A percentile compares a stretch with the other conserved stretches of the same genome.
phyloP scores from a whole-genome alignment of 2,329 filamentous ascomycete genomes.

The Chaetothyriales sp. region DNA sequence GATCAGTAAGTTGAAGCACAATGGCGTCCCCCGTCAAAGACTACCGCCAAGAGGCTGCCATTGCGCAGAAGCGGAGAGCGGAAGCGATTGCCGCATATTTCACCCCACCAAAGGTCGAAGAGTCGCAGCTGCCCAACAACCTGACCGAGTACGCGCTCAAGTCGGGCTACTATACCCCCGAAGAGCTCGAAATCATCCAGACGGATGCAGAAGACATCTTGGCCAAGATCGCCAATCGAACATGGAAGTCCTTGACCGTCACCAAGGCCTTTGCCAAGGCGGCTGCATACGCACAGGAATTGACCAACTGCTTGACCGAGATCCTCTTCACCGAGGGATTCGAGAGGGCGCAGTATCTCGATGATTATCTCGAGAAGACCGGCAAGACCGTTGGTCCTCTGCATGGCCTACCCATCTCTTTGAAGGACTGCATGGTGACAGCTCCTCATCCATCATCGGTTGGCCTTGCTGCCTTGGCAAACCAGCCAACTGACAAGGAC shows the following conservation, averaged over 20 bases:
- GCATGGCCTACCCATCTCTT: constrained; percentile 43
- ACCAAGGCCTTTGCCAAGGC: constrained; percentile 41
- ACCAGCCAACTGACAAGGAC: constrained; percentile 19
- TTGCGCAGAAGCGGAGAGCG: constrained; percentile 21
- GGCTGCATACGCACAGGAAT: constrained; percentile 20
- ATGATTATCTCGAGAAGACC: constrained; percentile 34
- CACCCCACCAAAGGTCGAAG: constrained; percentile 12
- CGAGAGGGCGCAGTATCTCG: constrained; percentile 35
- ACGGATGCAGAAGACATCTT: constrained; percentile 23
- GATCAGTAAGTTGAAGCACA: neutral
- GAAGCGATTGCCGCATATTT: constrained; percentile 16
- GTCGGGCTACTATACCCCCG: constrained; percentile 44
- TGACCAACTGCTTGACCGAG: constrained; percentile 45
- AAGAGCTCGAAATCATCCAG: constrained; percentile 38
- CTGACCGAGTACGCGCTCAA: constrained; percentile 15
- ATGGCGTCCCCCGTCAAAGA: neutral
- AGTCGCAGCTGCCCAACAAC: constrained; percentile 13
- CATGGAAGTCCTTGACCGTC: constrained; percentile 39
- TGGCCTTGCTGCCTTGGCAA: constrained; percentile 25
- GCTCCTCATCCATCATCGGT: constrained; percentile 21
- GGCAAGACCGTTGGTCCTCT: constrained; percentile 43
- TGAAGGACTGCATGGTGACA: constrained; percentile 35
- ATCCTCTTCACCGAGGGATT: constrained; percentile 41
- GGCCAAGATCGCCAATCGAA: constrained; percentile 21
- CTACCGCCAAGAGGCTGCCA: constrained; percentile 25